Conservation (phyloP, 2,329 filamentous ascomycete genomes). For the Penicillium sp. region DNA sequence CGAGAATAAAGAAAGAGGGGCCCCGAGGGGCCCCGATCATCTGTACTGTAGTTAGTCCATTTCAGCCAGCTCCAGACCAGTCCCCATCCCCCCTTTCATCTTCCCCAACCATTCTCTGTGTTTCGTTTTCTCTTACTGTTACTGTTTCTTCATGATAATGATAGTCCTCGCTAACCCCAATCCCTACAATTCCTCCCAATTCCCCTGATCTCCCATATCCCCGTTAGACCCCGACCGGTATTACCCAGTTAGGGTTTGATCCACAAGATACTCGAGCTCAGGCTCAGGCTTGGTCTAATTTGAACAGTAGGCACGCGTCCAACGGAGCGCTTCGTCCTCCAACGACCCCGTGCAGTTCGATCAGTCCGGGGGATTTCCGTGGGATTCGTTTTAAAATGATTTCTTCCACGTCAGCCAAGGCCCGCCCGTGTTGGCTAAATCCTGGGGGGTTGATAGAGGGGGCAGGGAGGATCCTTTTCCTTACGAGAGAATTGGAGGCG, state of each 20-base stretch:
- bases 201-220: too few relatives aligned
- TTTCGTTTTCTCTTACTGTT: too few relatives aligned
- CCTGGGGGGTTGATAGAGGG: too few relatives aligned
- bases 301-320: not conserved
- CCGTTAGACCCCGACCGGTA: slow-evolving; percentile 19
- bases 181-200: too few relatives aligned
- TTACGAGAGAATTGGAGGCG: not conserved
- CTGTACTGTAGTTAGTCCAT: too few relatives aligned
- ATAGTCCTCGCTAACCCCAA: too few relatives aligned
- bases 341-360: slow-evolving; percentile 29
- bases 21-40: slow-evolving; percentile 1
- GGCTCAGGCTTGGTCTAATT: not conserved
- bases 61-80: not conserved
- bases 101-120: not conserved
- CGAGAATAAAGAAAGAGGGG: slow-evolving; percentile 1
- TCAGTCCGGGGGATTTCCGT: slow-evolving; percentile 37
- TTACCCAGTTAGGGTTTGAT: slow-evolving; percentile 3
- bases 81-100: not conserved
- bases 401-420: slow-evolving; percentile 35
- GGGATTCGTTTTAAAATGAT: slow-evolving; percentile 16
- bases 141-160: not conserved
- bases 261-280: not conserved
- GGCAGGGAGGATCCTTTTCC: not conserved
- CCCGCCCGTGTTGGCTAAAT: not conserved
- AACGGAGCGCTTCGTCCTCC: slow-evolving; percentile 27